Evolutionary conservation across 176 grass and related monocot species (phyloP), one percentile per base, ranked within the genome.

Genomic region (Pharus latifolius): DNA sequence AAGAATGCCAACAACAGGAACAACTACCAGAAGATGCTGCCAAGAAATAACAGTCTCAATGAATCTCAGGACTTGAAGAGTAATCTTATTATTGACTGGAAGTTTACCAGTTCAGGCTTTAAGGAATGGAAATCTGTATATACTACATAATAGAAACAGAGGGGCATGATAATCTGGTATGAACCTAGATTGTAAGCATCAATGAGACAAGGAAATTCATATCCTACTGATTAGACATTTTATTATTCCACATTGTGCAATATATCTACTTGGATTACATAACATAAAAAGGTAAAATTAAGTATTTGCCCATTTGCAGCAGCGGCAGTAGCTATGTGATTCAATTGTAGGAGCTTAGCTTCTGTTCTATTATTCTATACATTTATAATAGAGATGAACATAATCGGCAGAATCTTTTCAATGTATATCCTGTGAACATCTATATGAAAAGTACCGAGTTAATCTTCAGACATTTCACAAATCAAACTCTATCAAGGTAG

Each of bases 11-110:
- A 88, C 22, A 55, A 92, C 70, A 67, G 89, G 89, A 70, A 71
- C 77, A 75, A 92, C 89, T 72, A 80, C 62, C 22, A 92, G 74
- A 85, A 88, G 89, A 85, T 92, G 81, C 89, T 88, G 69, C 78
- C 70, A 74, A 84, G 60, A 6, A 59, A 37, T 52, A 60, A 56
- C 47, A 72, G 30, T 13, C 20, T 22, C n/a, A 8, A 70, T 23
- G 28, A 32, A 11, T 41, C 24, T 50, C 12, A 18, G 31, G 4
- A 56, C 26, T 20, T 23, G 7, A 56, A 44, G 13, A 72, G 27
- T 44, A 69, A 69, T 18, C 9, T 51, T 13, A 25, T 28, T 3
- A 61, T 38, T 79, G 14, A 65, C 35, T 73, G 38, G 6, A 48
- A 73, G 35, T 49, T 0, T 30, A 49, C 8, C 3, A 24, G 2